Percentiles rank a stretch among this genome's conserved stretches.
These are phyloP conservation scores for Cyberlindnera veronae DNA, from an alignment of 805 yeast genomes.

Conservation along the genomic window DNA sequence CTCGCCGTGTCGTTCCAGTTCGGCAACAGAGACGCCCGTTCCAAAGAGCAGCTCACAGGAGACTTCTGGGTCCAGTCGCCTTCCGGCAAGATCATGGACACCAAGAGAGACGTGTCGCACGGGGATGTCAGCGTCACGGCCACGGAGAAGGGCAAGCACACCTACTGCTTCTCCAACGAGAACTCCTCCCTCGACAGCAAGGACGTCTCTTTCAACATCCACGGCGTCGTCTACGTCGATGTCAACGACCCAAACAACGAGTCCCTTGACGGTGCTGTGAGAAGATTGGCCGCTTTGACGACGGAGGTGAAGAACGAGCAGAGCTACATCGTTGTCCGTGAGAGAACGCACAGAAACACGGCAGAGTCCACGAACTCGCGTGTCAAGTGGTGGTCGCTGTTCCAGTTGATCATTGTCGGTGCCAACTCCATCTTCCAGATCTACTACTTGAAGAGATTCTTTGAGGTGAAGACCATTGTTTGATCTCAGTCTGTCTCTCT, in stretches of 20 bases:
- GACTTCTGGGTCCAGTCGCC: conserved; percentile 50
- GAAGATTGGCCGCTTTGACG: conserved; percentile 68
- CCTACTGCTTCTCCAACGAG: conserved; percentile 91
- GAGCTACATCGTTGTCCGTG: conserved; percentile 89
- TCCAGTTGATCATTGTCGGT: conserved; percentile 84
- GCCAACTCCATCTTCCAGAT: conserved; percentile 90
- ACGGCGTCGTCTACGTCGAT: conserved; percentile 86
- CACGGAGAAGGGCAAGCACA: conserved; percentile 64
- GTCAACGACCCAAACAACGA: conserved; percentile 71
- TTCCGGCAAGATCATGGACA: conserved; percentile 45
- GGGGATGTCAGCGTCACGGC: conserved; percentile 76
- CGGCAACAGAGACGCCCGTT: conserved; percentile 79
- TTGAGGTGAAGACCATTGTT: conserved; percentile 89
- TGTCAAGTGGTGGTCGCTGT: conserved; percentile 96
- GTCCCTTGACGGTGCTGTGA: conserved; percentile 80
- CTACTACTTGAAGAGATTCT: conserved; percentile 88
- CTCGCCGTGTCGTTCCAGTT: conserved; percentile 88
- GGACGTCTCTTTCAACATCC: conserved; percentile 93
- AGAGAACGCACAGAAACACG: conserved; percentile 96
- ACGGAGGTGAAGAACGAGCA: conserved; percentile 89
- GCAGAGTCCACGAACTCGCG: conserved; percentile 97
- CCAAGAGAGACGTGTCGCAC: conserved; percentile 60
- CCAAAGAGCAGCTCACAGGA: conserved; percentile 59
- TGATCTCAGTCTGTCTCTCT: too few relatives aligned
- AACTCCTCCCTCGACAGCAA: conserved; percentile 65